Conservation (phyloP, 805 yeast genomes). For the Wickerhamiella vanderwaltii region DNA sequence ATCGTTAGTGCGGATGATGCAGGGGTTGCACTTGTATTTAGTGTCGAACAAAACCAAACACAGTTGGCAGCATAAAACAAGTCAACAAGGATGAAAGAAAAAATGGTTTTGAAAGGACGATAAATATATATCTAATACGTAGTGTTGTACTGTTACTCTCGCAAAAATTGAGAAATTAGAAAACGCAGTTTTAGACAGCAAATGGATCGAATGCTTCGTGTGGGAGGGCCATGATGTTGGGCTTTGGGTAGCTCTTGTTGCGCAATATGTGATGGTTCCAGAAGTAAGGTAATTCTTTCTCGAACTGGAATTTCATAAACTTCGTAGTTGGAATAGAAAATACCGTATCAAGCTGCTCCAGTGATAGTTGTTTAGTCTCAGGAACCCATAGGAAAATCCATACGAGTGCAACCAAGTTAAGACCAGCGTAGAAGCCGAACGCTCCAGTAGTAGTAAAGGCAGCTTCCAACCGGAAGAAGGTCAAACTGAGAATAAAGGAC, state of each 20-base stretch:
- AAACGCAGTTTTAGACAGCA: too few species aligned
- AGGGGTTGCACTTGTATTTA: conserved; percentile 74
- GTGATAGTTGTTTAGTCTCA: conserved; percentile 58
- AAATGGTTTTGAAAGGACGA: too few species aligned
- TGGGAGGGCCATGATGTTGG: conserved; percentile 5
- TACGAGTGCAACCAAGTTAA: conserved; percentile 67
- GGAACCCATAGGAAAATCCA: conserved; percentile 42
- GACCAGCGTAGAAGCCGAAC: conserved; percentile 77
- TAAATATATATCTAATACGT: too few species aligned
- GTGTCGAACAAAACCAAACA: conserved; percentile 14
- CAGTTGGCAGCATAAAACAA: too few species aligned
- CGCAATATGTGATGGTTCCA: conserved; percentile 13
- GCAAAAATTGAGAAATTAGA: too few species aligned
- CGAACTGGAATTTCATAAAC: conserved; percentile 42
- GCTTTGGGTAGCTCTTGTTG: conserved; percentile 9
- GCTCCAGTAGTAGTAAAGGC: conserved; percentile 75
- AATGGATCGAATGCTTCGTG: conserved; percentile 4
- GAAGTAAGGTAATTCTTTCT: conserved; percentile 17
- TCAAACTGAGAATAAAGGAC: conserved; percentile 50
- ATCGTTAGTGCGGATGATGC: conserved; percentile 93
- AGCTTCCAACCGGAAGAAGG: conserved; percentile 63
- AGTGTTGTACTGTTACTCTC: too few species aligned
- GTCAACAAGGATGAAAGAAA: too few species aligned
- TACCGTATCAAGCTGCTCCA: conserved; percentile 67
- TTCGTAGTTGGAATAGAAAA: conserved; percentile 43